Conservation (phyloP, 2,329 filamentous ascomycete genomes). For the Chlorencoelia australis region DNA sequence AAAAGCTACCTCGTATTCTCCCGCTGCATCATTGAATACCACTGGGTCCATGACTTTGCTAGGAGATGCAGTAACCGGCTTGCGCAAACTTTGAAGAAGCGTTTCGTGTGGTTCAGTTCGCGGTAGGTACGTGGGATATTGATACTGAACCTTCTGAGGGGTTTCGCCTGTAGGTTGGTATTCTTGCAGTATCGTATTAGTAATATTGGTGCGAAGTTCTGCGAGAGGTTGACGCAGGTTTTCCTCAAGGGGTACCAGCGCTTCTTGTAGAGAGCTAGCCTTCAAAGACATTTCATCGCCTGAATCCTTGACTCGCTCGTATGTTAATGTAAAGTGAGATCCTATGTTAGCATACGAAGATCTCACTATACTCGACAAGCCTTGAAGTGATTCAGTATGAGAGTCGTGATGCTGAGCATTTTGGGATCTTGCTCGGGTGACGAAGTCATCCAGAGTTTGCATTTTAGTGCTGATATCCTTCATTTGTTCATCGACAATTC, state of each 20-base stretch:
- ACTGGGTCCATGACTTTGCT: slow-evolving; percentile 26
- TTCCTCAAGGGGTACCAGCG: slow-evolving; percentile 50
- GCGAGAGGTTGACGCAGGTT: slow-evolving; percentile 59
- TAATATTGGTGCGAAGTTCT: slow-evolving; percentile 61
- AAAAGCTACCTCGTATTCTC: slow-evolving; percentile 10
- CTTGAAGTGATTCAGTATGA: slow-evolving; percentile 56
- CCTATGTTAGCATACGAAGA: slow-evolving; percentile 64
- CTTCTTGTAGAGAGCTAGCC: slow-evolving; percentile 45
- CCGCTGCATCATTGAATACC: slow-evolving; percentile 24
- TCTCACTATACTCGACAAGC: slow-evolving; percentile 58
- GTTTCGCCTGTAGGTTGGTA: slow-evolving; percentile 81
- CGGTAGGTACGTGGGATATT: slow-evolving; percentile 70
- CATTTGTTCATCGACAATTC: slow-evolving; percentile 83
- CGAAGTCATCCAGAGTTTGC: slow-evolving; percentile 81
- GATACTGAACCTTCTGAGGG: slow-evolving; percentile 70
- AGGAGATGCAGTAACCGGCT: slow-evolving; percentile 21
- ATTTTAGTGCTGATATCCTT: slow-evolving; percentile 81
- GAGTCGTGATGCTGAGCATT: slow-evolving; percentile 68
- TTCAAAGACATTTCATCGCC: slow-evolving; percentile 56
- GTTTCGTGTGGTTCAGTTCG: slow-evolving; percentile 56
- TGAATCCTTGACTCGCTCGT: slow-evolving; percentile 58
- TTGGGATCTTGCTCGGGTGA: slow-evolving; percentile 68
- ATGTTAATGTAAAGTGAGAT: slow-evolving; percentile 58
- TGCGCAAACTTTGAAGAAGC: slow-evolving; percentile 40
- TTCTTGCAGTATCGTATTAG: slow-evolving; percentile 56